Base-by-base conservation (phyloP, 2,329 filamentous ascomycete genomes). In the Pestalotiopsis sp. region DNA sequence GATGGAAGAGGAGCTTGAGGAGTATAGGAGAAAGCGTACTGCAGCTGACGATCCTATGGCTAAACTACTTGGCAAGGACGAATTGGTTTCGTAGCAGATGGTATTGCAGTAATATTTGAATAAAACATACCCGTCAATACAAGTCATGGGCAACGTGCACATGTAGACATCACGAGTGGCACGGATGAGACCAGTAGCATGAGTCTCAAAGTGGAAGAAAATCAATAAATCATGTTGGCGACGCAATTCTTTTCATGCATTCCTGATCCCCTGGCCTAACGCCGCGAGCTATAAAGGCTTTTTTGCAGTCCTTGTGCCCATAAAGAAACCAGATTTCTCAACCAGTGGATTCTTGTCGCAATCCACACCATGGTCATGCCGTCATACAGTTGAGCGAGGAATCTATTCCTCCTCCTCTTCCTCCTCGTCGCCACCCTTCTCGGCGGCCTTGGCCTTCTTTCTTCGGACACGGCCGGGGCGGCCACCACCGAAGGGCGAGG, bases 381-480 rank as follows among this genome's bases (percentile, higher is more conserved):
- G 31, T 66, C 59, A 66, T 52, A 56, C 41, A 58, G 25, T 61
- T 20, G 66, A 65, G 27, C 13, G 61, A 69, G 65, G 66, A 52
- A 72, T 87, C 82, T 89, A 89, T 82, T 89, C 86, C 78, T 97
- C 94, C 83, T 97, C 95, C 80, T 93, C 95, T 78, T 92, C 94
- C 76, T 90, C 95, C 70, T 86, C 93, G 71, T 88, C 93, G 77
- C 91, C 93, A 82, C 90, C 92, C 84, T 91, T 92, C 87, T 97
- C 94, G 72, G 94, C 94, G 78, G 96, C 93, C 89, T 94, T 95
- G 84, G 95, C 93, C 95, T 98, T 99, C 96, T 98, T 99, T 91
- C 96, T 97, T 86, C 94, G 92, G 82, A 98, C 95, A 91, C 96
- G 96, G 78, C 96, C 96, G 80, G 94, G 94, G 80, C 96, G 95